Evolutionary conservation across 2,329 filamentous ascomycete species (phyloP), one percentile per base, ranked within the genome.

Genomic region (Sordariomycetes sp.): DNA sequence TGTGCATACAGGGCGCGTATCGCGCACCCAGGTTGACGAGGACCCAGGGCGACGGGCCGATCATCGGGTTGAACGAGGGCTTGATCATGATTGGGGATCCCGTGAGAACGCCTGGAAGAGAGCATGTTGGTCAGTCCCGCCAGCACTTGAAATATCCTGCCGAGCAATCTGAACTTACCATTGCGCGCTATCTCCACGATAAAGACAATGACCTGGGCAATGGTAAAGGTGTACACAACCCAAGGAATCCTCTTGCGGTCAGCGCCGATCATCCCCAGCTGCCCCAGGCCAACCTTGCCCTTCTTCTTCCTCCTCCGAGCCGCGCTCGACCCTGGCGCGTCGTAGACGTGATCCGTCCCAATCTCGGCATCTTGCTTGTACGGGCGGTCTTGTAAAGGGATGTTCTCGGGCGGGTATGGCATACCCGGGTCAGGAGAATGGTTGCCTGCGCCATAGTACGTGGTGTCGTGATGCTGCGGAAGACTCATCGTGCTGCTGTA

Each of bases 1-100:
- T 90, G 74, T 92, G 91, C 94, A 99, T 99, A 71, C 94, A 99
- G 7, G 91, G 89, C 2, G 87, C 82, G 67, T 89, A 99, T 60
- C 94, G 85, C 48, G 91, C 89, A 59, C 94, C 94, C 89, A 99
- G 96, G 70, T 95, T 95, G 74, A 97, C 96, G 64, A 95, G 82
- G 25, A 97, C 83, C 63, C 90, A 89, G 1, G 85, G 81, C 5
- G 91, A 96, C 1, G 94, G 94, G 0, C 94, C 94, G 66, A 99
- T 96, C 90, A 99, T 96, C 59, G 89, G 87, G 72, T 97, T 99
- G 74, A 99, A 95, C 17, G 78, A 79, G 1, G 94, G 94, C 58
- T 92, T 81, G 56, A 84, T 91, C 73, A 84, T 80, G 66, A 90
- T 89, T 22, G 86, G 80, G 25, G 86, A 86, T 57, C 87, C 87